Base-by-base conservation (phyloP, 345 rosid genomes). In the Hirschfeldia incana region DNA sequence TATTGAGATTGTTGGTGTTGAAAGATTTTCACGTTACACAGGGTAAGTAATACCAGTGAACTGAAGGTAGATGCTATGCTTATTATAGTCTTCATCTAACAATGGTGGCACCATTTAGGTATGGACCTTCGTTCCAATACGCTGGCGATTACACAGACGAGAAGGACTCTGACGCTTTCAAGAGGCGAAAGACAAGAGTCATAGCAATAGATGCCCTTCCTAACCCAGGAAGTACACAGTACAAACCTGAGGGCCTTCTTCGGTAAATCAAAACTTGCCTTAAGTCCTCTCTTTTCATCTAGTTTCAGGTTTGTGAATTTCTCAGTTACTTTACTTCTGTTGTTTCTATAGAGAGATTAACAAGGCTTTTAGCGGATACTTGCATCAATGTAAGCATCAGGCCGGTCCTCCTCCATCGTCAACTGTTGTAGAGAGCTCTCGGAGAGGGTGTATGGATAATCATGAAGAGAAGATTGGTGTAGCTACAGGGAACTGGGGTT, bases 401-500 rank as follows among this genome's bases (percentile, higher is more conserved):
- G 77, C 62, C 1, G 39, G 51, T 79, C 34, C 65, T 32, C 72
- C 15, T 65, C 67, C 33, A 27, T 27, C 36, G 12, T 67, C 77
- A 59, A 27, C 65, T 72, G 1, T 11, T 72, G 1, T 11, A 4
- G n/a, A 73, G 66, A 78, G 59, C 77, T 78, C 62, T 4, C 42
- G 58, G 27, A 26, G 74, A 37, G 26, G 13, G 59, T 74, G 82
- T 68, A 68, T 74, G 60, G 60, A 53, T 1, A 59, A 73, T 66
- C 73, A 78, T 67, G 72, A 80, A 64, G 72, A 59, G 33, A 59
- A 75, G 67, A 39, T 74, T 12, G 92, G 94, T 74, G 84, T 95
- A 72, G 99, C 85, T 17, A 93, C 97, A 0, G 99, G 99, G 63
- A 95, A 93, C 81, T 93, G 99, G 98, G 98, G 99, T 3, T 93